Base-by-base conservation (phyloP, 441 rosid genomes). In the Adansonia rubrostipa region DNA sequence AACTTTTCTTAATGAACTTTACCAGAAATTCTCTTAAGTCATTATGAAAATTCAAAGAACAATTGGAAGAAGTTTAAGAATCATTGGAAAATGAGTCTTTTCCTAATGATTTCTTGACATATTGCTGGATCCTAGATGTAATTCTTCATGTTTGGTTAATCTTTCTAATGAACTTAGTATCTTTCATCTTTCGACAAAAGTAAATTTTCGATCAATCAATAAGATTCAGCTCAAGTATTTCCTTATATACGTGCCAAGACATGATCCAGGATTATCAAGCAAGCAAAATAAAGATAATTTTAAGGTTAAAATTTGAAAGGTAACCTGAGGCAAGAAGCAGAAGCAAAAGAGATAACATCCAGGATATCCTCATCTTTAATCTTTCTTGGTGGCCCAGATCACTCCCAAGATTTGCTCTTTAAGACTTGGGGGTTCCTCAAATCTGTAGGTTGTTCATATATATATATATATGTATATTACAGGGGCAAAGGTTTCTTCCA, bases 261-360 rank as follows among this genome's bases (percentile, higher is more conserved):
- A 61, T 61, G 3, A 17, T 2, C 40, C 3, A 4, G 5, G 5
- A 4, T 36, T 9, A 28, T 44, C 44, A 71, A 22, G 42, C 3
- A 33, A 0, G 1, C 6, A 40, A 1, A 19, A 76, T 51, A 5
- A 11, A 45, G 57, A 10, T 8, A 1, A 47, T 53, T 40, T 9
- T 3, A 33, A 66, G 50, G 71, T 19, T 66, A 4, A 8, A 9
- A n/a, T 40, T 48, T n/a, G 57, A n/a, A 60, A 51, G 67, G 77
- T 69, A 63, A 88, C 89, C 90, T 84, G 88, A 82, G 77, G 85
- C 40, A 22, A 83, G 62, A 0, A 80, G 81, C 7, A 84, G 78
- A 22, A 85, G 81, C 17, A 82, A 47, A 53, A 79, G 51, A 57
- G 67, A 66, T 73, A 79, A 40, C 47, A 61, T 75, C 66, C 14